Evolutionary conservation across 148 eudicot species (phyloP).

Genomic region (Rhododendron henanense): DNA sequence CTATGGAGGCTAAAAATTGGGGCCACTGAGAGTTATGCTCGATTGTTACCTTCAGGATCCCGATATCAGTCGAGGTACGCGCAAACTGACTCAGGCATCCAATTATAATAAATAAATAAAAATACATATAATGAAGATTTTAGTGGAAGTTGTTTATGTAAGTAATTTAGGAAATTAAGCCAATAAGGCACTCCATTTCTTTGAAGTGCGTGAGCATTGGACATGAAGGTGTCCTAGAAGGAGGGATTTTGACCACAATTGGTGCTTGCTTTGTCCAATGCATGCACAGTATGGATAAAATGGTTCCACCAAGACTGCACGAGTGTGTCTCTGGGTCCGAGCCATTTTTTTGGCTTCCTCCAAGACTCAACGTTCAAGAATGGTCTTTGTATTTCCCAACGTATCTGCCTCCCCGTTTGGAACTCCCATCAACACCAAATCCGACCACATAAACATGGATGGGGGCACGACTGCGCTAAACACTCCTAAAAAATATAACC

Average conservation of each 20-base stretch:
- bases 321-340: conserved; percentile 20
- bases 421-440: conserved; percentile 14
- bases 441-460: not conserved
- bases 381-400: conserved; percentile 5
- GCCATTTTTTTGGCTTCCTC: conserved; percentile 7
- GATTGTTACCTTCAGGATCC: no score
- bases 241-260: not conserved
- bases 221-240: not conserved
- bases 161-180: not conserved
- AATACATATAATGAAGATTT: not conserved
- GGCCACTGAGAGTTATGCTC: no score
- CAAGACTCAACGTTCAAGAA: not conserved
- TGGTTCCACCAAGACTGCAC: conserved; percentile 10
- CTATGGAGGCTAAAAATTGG: no score
- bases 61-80: no score
- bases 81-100: no score
- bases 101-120: no score
- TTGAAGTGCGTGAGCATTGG: not conserved
- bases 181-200: not conserved
- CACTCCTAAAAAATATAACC: no score
- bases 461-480: no score
- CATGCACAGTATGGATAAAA: not conserved
- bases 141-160: not conserved
- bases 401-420: conserved; percentile 8
- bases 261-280: not conserved